Percentiles rank a stretch among this genome's conserved stretches.
These are phyloP conservation scores for Metarhizium guizhouense DNA, from an alignment of 2,329 filamentous ascomycete genomes.

Conservation along the genomic window DNA sequence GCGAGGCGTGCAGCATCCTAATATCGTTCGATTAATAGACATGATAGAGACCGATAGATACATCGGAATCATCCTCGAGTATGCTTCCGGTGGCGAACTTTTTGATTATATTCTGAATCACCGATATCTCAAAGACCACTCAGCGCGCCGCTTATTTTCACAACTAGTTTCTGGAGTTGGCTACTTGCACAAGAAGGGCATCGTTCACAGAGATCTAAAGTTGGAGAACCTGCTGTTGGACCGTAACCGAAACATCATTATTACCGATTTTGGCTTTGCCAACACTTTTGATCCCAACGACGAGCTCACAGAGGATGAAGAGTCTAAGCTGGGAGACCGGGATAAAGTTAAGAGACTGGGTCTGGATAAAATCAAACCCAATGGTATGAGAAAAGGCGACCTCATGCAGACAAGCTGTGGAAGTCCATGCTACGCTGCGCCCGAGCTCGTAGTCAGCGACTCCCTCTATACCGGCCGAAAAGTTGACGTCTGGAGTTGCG, in stretches of 20 bases:
- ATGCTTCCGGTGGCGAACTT: slow-evolving; percentile 92
- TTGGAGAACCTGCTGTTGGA: slow-evolving; percentile 92
- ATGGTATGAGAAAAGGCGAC: slow-evolving; percentile 77
- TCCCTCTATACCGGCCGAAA: slow-evolving; percentile 95
- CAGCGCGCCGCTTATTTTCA: slow-evolving; percentile 83
- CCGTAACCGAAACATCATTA: slow-evolving; percentile 97
- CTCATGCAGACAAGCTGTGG: slow-evolving; percentile 99
- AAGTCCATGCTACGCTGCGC: slow-evolving; percentile 94
- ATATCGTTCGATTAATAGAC: slow-evolving; percentile 93
- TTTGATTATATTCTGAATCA: slow-evolving; percentile 98
- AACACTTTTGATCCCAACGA: slow-evolving; percentile 92
- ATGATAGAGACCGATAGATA: slow-evolving; percentile 97
- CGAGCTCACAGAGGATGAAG: slow-evolving; percentile 82
- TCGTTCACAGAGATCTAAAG: slow-evolving; percentile 94
- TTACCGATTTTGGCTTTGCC: slow-evolving; percentile 97
- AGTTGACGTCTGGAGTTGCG: slow-evolving; percentile 98
- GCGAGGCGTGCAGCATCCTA: slow-evolving; percentile 79
- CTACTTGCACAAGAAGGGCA: slow-evolving; percentile 96
- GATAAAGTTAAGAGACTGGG: slow-evolving; percentile 81
- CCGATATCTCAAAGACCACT: slow-evolving; percentile 88
- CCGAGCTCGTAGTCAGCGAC: slow-evolving; percentile 94
- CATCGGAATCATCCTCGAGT: slow-evolving; percentile 97
- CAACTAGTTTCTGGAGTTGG: slow-evolving; percentile 94
- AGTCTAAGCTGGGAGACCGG: slow-evolving; percentile 75
- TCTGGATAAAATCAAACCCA: slow-evolving; percentile 68